Conservation (phyloP, 2,329 filamentous ascomycete species). For the Cladosporium sp. region DNA sequence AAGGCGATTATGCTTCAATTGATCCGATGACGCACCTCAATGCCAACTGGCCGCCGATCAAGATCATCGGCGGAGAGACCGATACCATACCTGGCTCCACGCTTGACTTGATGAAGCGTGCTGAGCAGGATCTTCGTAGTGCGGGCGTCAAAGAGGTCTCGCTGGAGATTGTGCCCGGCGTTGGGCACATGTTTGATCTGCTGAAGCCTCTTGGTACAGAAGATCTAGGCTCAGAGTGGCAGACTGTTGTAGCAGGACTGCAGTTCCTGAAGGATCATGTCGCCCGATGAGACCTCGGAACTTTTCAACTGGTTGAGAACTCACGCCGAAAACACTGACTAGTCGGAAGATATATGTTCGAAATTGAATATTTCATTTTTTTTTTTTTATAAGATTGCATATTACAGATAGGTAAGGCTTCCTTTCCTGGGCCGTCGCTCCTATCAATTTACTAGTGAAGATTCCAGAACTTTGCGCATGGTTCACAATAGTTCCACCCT, state of each 20-base stretch:
- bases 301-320: too few species aligned
- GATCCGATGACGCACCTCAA: constrained; percentile 19
- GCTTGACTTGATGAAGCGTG: constrained; percentile 15
- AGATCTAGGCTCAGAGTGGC: constrained; percentile 17
- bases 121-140: constrained; percentile 15
- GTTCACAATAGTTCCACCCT: too few species aligned
- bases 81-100: constrained; percentile 19
- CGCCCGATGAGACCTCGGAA: too few species aligned
- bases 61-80: constrained; percentile 19
- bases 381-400: too few species aligned
- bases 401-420: too few species aligned
- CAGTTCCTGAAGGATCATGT: constrained; percentile 17
- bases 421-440: too few species aligned
- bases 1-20: constrained; percentile 16
- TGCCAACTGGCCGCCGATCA: constrained; percentile 17
- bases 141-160: constrained; percentile 16
- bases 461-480: too few species aligned
- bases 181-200: constrained; percentile 21
- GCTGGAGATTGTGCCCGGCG: constrained; percentile 17
- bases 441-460: too few species aligned
- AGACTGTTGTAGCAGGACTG: constrained; percentile 16
- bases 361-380: too few species aligned
- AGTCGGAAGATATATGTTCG: too few species aligned
- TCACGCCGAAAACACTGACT: too few species aligned
- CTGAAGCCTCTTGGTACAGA: constrained; percentile 15